Evolutionary conservation across 768 basidiomycete species (phyloP), one percentile per base, ranked within the genome.

Genomic region (Astraeus odoratus): DNA sequence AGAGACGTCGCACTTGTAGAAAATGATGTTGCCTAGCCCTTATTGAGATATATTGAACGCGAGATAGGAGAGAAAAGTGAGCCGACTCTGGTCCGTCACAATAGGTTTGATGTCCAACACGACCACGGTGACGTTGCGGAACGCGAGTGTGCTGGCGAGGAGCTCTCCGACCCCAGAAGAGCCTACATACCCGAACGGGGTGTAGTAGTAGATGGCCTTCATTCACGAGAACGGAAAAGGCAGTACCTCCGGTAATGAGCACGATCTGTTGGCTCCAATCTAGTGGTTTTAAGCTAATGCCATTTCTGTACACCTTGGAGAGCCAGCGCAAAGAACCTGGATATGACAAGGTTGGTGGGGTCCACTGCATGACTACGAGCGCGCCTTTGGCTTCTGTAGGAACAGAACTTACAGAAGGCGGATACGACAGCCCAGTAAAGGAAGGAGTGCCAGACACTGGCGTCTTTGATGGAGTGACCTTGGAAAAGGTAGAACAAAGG

Each of bases 211-310:
- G 39, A 10, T 15, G 37, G 13, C 5, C 22, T 8, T 24, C 15
- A 12, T 39, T 13, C 3, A 22, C 36, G 22, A 37, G 5, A 13
- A 9, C 16, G 22, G 30, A 5, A 34, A 38, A n/a, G 36, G n/a
- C 33, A 77, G 38, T 48, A 87, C 92, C 94, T 42, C 95, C 95
- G 6, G 95, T 97, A 46, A 98, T 73, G 30, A 97, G 71, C 4
- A 97, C 82, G 44, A 95, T 79, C 64, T 97, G 89, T 37, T 92
- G 81, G 36, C 76, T 76, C 95, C 94, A 97, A 53, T 92, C 80
- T 23, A 92, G 63, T 29, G 67, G 74, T 12, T 67, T 59, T 2
- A 19, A 91, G 61, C 18, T 82, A 58, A 51, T 70, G 80, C 23
- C 76, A 56, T 89, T 92, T 43, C 86, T 74, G 60, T 89, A 87